Evolutionary conservation across 2,329 filamentous ascomycete genomes (phyloP), one percentile per base, ranked within the genome.

Genomic region (Ustilaginoidea virens): DNA sequence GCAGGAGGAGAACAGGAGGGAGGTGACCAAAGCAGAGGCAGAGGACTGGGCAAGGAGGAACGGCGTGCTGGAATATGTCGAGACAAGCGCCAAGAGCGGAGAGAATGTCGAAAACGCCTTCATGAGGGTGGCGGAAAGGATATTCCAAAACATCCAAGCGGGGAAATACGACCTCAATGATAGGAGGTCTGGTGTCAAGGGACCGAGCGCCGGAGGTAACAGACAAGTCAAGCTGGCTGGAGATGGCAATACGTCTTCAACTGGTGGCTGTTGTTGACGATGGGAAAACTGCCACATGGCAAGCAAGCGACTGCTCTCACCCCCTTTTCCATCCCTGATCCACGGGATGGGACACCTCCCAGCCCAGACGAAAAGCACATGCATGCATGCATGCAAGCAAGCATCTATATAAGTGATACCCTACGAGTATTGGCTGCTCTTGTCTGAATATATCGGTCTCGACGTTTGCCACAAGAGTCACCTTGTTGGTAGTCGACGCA

Each of bases 121-220:
- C 46, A 68, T 92, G 48, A 75, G 90, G 46, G 86, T 96, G 10
- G 85, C 90, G 13, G 85, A 94, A 61, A 68, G 86, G 52, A 96
- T 98, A 60, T 92, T 92, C 49, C 75, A 87, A 51, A 96, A 96
- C 46, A 94, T 98, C 37, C 83, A 94, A 60, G 82, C 82, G 2
- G 90, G 90, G 8, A 82, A 74, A 49, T 96, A 96, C 51, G 86
- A 98, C 55, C 60, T 96, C 41, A 92, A 93, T 48, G 87, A 96
- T 53, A 69, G 87, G 46, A 70, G 86, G 47, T 87, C 80, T 36
- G 90, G 90, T 16, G 86, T 98, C 36, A 96, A 94, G 55, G 75
- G 77, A 30, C 53, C 75, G 39, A 53, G 67, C 38, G 49, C 73
- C 42, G 51, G 63, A 41, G 51, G 58, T 28, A 51, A 45, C 33